phyloP scores from a whole-genome alignment of 179 eudicot genomes.

The Vitellaria paradoxa region DNA sequence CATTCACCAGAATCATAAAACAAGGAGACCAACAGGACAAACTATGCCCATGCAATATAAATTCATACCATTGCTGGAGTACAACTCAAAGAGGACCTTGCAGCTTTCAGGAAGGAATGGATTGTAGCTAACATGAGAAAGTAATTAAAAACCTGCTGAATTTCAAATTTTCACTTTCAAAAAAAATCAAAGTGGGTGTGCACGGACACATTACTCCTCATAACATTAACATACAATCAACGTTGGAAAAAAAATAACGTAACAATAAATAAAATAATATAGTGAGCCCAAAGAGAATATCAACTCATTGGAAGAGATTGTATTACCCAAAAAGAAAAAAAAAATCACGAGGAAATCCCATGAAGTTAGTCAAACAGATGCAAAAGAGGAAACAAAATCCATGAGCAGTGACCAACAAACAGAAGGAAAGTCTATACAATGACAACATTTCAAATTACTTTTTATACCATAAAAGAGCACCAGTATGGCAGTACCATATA shows the following conservation, averaged over 20 bases:
- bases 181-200: neutral
- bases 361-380: neutral
- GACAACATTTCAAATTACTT: conserved; percentile 8
- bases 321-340: too few species aligned
- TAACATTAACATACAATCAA: too few species aligned
- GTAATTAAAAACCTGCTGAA: neutral
- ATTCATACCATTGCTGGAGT: neutral
- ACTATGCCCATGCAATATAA: neutral
- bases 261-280: neutral
- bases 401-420: conserved; percentile 3
- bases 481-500: too few species aligned
- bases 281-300: neutral
- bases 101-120: neutral
- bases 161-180: neutral
- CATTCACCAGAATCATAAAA: neutral
- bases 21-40: neutral
- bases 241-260: neutral
- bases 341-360: too few species aligned
- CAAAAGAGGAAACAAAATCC: neutral
- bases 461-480: neutral
- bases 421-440: neutral
- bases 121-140: neutral
- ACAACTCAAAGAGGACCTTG: neutral
- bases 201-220: neutral
- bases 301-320: neutral